Evolutionary conservation across 2,329 filamentous ascomycete genomes (phyloP).

Genomic region (Chaetomiaceae sp.): DNA sequence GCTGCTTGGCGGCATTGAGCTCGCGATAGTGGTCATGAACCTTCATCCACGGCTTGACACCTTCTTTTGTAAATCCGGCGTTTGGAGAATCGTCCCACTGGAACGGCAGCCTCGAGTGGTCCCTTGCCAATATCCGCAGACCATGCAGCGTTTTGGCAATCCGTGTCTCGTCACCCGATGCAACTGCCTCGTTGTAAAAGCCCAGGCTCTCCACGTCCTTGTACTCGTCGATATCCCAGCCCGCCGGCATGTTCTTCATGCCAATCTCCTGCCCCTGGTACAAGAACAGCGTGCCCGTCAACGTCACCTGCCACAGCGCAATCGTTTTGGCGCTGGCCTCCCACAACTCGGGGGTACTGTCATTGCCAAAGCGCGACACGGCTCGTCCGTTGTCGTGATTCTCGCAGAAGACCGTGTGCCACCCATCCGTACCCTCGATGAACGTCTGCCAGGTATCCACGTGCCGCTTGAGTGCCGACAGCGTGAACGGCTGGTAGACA

Average conservation of each 20-base stretch:
- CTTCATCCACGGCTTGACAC: slow-evolving; percentile 54
- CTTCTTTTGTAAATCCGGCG: slow-evolving; percentile 54
- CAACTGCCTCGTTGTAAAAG: slow-evolving; percentile 34
- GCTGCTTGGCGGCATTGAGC: slow-evolving; percentile 51
- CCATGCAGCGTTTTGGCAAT: slow-evolving; percentile 44
- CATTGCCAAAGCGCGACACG: slow-evolving; percentile 48
- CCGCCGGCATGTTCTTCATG: slow-evolving; percentile 47
- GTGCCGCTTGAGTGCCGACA: slow-evolving; percentile 44
- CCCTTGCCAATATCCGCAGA: slow-evolving; percentile 56
- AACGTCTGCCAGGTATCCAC: slow-evolving; percentile 40
- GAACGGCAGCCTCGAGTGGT: slow-evolving; percentile 62
- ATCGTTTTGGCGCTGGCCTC: slow-evolving; percentile 48
- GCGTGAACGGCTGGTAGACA: not conserved
- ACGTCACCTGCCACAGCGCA: slow-evolving; percentile 40
- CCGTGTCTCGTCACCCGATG: slow-evolving; percentile 29
- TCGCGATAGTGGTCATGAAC: slow-evolving; percentile 51
- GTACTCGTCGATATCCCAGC: slow-evolving; percentile 46
- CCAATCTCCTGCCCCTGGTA: slow-evolving; percentile 59
- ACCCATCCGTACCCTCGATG: slow-evolving; percentile 43
- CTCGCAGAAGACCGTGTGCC: slow-evolving; percentile 57
- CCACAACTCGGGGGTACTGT: slow-evolving; percentile 38
- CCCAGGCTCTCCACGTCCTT: slow-evolving; percentile 47
- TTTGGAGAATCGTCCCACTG: slow-evolving; percentile 57
- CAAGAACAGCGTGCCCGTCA: slow-evolving; percentile 50
- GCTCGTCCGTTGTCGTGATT: slow-evolving; percentile 58